Evolutionary conservation across 768 basidiomycete species (phyloP).

Genomic region (Boletus tomentosulus): DNA sequence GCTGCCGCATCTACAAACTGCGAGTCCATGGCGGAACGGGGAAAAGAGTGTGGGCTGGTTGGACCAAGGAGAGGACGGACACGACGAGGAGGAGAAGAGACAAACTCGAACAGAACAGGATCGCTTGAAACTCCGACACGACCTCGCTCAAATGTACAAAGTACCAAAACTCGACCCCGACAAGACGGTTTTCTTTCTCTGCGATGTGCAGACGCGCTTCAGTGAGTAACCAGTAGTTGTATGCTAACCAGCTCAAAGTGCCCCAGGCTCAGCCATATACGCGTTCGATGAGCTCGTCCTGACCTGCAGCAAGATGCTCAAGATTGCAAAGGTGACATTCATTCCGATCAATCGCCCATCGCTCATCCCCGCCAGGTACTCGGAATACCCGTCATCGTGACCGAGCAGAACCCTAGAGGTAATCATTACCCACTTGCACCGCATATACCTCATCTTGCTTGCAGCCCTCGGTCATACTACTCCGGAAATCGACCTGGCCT

Average conservation of each 20-base stretch:
- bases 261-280: constrained; percentile 51
- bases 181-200: constrained; percentile 64
- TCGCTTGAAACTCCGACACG: constrained; percentile 25
- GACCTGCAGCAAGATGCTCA: constrained; percentile 74
- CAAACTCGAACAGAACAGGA: neutral
- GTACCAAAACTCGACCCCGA: constrained; percentile 37
- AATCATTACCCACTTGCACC: neutral
- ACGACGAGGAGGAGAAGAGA: constrained; percentile 23
- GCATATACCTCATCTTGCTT: constrained; percentile 5
- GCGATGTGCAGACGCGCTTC: constrained; percentile 80
- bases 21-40: constrained; percentile 38
- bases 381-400: constrained; percentile 68
- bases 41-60: constrained; percentile 19
- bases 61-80: constrained; percentile 32
- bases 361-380: constrained; percentile 43
- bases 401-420: constrained; percentile 85
- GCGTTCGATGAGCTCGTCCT: constrained; percentile 67
- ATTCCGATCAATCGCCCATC: neutral
- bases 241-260: neutral
- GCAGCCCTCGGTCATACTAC: constrained; percentile 68
- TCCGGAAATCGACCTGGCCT: constrained; percentile 52
- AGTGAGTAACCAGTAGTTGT: constrained; percentile 37
- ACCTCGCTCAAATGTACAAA: constrained; percentile 17
- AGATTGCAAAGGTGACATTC: constrained; percentile 57
- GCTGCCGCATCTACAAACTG: constrained; percentile 32